These are phyloP conservation scores for Monosporascus sp. DNA, from an alignment of 2,329 filamentous ascomycete species.

Conservation along the genomic window DNA sequence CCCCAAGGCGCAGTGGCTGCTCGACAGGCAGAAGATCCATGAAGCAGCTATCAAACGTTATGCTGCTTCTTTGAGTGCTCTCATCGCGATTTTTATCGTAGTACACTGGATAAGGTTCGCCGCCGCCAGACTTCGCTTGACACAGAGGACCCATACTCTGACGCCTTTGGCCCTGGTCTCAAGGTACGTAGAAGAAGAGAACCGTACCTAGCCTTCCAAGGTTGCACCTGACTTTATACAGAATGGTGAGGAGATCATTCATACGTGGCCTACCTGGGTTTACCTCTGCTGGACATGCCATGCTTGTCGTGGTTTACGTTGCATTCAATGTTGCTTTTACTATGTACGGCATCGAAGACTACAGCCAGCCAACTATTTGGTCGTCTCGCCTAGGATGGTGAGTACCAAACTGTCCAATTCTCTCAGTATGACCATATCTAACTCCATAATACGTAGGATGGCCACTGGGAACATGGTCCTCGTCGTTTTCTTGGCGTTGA, in stretches of 20 bases:
- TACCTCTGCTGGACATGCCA: constrained; percentile 33
- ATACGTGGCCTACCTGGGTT: constrained; percentile 32
- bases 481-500: constrained; percentile 42
- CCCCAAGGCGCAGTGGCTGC: background rate
- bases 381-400: constrained; percentile 29
- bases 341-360: constrained; percentile 22
- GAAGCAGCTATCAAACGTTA: background rate
- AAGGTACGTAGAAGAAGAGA: constrained; percentile 12
- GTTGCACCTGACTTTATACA: constrained; percentile 7
- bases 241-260: constrained; percentile 16
- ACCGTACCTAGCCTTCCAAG: background rate
- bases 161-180: constrained; percentile 12
- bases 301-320: constrained; percentile 29
- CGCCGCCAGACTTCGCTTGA: background rate
- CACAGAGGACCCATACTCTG: background rate
- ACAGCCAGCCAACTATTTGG: constrained; percentile 18
- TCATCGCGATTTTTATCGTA: background rate
- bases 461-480: constrained; percentile 38
- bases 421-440: constrained; percentile 6
- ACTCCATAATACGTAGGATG: constrained; percentile 32
- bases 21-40: background rate
- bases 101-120: background rate
- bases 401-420: constrained; percentile 1
- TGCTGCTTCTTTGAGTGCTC: background rate
- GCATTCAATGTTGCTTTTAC: constrained; percentile 31